Percentiles rank a stretch among this genome's conserved stretches.
Conservation (phyloP, 169 alveolate species). For the Miamiensis avidus region DNA sequence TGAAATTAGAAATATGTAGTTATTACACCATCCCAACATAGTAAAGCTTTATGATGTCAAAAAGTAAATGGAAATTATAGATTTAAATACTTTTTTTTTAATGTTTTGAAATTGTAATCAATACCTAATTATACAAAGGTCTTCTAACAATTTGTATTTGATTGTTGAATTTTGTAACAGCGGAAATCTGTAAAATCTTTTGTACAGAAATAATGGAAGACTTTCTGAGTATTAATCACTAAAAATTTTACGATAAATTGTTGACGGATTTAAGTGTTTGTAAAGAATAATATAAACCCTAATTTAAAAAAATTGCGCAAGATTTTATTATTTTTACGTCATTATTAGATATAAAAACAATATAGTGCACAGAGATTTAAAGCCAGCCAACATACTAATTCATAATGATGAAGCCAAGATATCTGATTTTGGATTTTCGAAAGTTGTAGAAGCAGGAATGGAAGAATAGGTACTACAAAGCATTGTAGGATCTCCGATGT, state of each 20-base stretch:
- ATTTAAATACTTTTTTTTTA: background rate
- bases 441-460: slow-evolving; percentile 31
- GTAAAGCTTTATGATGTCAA: slow-evolving; percentile 16
- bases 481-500: slow-evolving; percentile 37
- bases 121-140: background rate
- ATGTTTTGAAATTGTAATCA: background rate
- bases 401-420: slow-evolving; percentile 34
- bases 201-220: background rate
- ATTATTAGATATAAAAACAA: slow-evolving; percentile 2
- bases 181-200: slow-evolving; percentile 10
- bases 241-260: slow-evolving; percentile 4
- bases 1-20: slow-evolving; percentile 22
- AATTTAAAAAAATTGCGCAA: too few relatives aligned
- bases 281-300: too few relatives aligned
- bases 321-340: too few relatives aligned
- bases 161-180: slow-evolving; percentile 17
- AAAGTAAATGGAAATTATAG: slow-evolving; percentile 5
- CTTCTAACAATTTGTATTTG: slow-evolving; percentile 11
- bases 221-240: slow-evolving; percentile 3
- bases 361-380: slow-evolving; percentile 48
- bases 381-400: slow-evolving; percentile 41
- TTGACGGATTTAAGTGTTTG: slow-evolving; percentile 23
- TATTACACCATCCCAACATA: slow-evolving; percentile 2
- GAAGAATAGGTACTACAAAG: slow-evolving; percentile 21
- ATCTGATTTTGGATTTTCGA: slow-evolving; percentile 48